A percentile compares a stretch with the other conserved stretches of the same genome.
Conservation (phyloP, 192 early-diverging fungal species). For the Entomortierella lignicola region DNA sequence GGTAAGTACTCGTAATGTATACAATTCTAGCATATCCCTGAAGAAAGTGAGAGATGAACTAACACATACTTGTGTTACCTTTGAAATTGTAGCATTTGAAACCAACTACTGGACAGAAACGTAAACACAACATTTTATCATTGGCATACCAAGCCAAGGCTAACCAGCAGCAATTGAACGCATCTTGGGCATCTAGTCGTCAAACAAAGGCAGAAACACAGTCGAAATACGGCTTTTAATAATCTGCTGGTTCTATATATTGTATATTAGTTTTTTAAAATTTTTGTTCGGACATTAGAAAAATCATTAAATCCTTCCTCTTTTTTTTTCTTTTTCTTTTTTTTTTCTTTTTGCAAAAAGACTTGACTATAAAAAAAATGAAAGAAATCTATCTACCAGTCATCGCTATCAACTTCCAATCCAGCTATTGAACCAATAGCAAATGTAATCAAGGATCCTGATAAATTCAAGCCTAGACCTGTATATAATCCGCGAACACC, state of each 20-base stretch:
- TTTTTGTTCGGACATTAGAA: background rate
- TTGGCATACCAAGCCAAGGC: conserved; percentile 79
- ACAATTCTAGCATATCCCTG: no score
- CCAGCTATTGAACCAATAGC: conserved; percentile 68
- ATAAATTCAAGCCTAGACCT: conserved; percentile 74
- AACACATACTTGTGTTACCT: conserved; percentile 1
- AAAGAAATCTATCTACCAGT: conserved; percentile 12
- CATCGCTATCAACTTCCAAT: conserved; percentile 60
- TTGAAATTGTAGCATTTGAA: conserved; percentile 55
- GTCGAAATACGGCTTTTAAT: conserved; percentile 70
- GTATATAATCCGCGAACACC: conserved; percentile 76
- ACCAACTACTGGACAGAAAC: conserved; percentile 69
- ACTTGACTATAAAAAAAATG: no score
- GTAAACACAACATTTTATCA: conserved; percentile 84
- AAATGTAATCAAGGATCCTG: conserved; percentile 68
- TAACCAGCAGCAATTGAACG: conserved; percentile 70
- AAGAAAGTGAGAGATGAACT: no score
- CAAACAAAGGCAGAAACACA: conserved; percentile 74
- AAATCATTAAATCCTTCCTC: no score
- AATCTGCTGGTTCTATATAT: background rate
- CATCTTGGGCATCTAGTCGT: conserved; percentile 69
- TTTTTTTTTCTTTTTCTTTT: no score
- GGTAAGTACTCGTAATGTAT: conserved; percentile 6
- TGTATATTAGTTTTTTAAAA: no score
- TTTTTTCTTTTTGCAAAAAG: no score